A percentile compares a stretch with the other conserved stretches of the same genome.
These are phyloP conservation scores for Bertia moriformis DNA, from an alignment of 2,329 filamentous ascomycete genomes.

Conservation along the genomic window DNA sequence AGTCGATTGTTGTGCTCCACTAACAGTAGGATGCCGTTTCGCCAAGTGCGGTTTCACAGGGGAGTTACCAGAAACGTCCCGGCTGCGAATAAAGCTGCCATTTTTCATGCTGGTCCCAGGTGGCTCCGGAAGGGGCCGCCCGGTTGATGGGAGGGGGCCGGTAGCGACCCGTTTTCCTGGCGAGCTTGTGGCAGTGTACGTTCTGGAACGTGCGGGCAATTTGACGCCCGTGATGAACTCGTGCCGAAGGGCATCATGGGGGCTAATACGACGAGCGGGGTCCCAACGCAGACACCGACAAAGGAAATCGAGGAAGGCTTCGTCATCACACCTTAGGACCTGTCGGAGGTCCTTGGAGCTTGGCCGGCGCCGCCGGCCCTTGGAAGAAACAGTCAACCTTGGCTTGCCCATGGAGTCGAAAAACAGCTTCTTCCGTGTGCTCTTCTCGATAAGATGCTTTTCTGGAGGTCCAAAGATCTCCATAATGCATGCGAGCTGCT, in stretches of 20 bases:
- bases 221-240: conserved; percentile 88
- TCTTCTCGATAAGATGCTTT: conserved; percentile 95
- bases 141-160: neutral
- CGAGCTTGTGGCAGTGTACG: neutral
- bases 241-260: conserved; percentile 81
- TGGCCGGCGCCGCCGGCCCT: conserved; percentile 76
- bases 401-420: conserved; percentile 97
- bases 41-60: neutral
- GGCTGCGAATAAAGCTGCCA: neutral
- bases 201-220: conserved; percentile 13
- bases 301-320: conserved; percentile 88
- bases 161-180: neutral
- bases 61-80: neutral
- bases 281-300: conserved; percentile 86
- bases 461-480: conserved; percentile 96
- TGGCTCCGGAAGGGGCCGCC: neutral
- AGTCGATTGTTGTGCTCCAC: neutral
- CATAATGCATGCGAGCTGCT: conserved; percentile 98
- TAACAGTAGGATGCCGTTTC: neutral
- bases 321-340: conserved; percentile 88
- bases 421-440: conserved; percentile 92
- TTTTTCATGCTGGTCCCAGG: neutral
- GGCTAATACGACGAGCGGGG: conserved; percentile 76
- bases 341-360: conserved; percentile 90
- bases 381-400: conserved; percentile 83